phyloP scores from a whole-genome alignment of 2,329 filamentous ascomycete genomes.

The Dendryphion nanum region DNA sequence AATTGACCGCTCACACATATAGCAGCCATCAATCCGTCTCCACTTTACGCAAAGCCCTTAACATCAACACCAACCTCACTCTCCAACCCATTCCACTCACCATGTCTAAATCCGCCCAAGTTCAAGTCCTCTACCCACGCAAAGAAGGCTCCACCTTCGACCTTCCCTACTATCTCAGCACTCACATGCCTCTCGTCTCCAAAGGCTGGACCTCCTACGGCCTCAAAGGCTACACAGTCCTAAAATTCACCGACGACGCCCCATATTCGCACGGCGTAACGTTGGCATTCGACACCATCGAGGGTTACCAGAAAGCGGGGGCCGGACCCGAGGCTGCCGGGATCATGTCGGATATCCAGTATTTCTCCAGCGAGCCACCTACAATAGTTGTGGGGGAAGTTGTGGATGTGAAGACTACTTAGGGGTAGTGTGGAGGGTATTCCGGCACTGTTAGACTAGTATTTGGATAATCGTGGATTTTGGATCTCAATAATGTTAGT shows the following conservation, averaged over 20 bases:
- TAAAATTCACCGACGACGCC: constrained; percentile 16
- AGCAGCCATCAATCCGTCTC: no score
- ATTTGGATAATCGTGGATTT: no score
- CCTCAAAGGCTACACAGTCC: constrained; percentile 30
- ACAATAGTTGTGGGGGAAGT: constrained; percentile 23
- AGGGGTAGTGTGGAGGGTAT: no score
- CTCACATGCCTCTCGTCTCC: constrained; percentile 48
- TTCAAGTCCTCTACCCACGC: constrained; percentile 42
- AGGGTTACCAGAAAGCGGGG: constrained; percentile 20
- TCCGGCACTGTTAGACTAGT: no score
- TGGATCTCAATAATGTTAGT: no score
- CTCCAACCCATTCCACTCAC: no score
- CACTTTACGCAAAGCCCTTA: neutral
- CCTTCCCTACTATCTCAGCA: constrained; percentile 49
- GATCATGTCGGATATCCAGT: constrained; percentile 37
- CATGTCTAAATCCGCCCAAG: no score
- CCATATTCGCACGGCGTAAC: constrained; percentile 18
- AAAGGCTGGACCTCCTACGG: constrained; percentile 42
- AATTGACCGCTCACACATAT: no score
- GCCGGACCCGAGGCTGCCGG: constrained; percentile 23
- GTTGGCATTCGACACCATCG: constrained; percentile 25
- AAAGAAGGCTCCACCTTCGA: constrained; percentile 45
- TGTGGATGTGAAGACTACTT: no score
- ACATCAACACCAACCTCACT: neutral
- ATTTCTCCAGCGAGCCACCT: constrained; percentile 37